These are phyloP conservation scores for Halophytophthora batemanensis DNA, from an alignment of 352 stramenopile genomes.

Conservation along the genomic window DNA sequence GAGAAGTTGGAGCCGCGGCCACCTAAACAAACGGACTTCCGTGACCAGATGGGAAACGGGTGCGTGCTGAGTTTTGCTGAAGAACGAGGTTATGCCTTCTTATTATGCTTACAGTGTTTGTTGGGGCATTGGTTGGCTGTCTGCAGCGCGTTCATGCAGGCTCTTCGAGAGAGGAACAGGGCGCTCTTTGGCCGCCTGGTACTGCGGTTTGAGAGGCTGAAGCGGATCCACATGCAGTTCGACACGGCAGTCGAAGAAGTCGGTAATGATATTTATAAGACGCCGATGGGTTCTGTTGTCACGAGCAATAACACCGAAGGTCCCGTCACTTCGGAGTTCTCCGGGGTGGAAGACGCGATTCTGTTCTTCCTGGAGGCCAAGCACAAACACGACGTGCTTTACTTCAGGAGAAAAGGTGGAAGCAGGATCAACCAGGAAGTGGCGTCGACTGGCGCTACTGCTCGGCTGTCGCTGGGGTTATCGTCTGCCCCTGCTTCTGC, in stretches of 20 bases:
- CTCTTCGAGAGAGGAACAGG: conserved; percentile 35
- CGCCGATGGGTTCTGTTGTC: no score
- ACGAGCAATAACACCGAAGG: conserved; percentile 5
- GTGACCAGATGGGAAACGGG: conserved; percentile 19
- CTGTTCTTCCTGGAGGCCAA: conserved; percentile 70
- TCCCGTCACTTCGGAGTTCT: conserved; percentile 8
- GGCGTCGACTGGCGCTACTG: conserved; percentile 1
- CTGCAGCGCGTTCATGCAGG: conserved; percentile 21
- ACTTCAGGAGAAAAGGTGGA: conserved; percentile 41
- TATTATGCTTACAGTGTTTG: not conserved
- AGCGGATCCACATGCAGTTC: conserved; percentile 7
- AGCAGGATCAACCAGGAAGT: conserved; percentile 4
- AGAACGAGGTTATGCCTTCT: not conserved
- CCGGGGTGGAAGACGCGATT: conserved; percentile 60
- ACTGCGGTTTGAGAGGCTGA: conserved; percentile 23
- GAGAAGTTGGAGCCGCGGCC: conserved; percentile 17
- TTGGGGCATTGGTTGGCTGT: conserved; percentile 4
- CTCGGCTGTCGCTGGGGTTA: conserved; percentile 28
- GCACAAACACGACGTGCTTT: conserved; percentile 66
- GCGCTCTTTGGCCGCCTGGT: conserved; percentile 36
- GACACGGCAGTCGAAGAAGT: not conserved
- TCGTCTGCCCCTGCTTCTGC: conserved; percentile 10
- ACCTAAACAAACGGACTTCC: conserved; percentile 1
- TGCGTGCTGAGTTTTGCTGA: conserved; percentile 5
- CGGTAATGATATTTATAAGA: not conserved